Base-by-base conservation (phyloP, 805 yeast genomes). In the Wickerhamiella brachini region DNA sequence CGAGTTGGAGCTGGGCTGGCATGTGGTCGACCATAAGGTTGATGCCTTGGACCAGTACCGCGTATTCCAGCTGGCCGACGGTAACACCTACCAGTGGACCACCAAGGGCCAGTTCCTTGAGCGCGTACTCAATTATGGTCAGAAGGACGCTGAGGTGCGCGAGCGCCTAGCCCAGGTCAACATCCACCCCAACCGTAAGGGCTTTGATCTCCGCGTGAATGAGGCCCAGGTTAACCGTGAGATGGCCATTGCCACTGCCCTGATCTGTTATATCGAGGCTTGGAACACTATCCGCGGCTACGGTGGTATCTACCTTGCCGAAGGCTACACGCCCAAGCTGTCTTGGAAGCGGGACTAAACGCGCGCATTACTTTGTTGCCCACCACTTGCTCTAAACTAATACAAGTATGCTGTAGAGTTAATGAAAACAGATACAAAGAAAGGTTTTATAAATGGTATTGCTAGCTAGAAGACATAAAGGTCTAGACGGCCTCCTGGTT, bases 81-180 rank as follows among this genome's bases (percentile, higher is more conserved):
- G 85, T 9, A 57, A 62, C 47, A 75, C 77, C 5, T 80, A 78
- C 58, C 85, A 80, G 59, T 80, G 85, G 85, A 78, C 85, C 4
- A 71, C 73, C 31, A 70, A 70, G 49, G 83, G 82, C 18, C 75
- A 72, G 56, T 77, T 70, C 64, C 66, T 80, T 49, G 85, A 80
- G 62, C 69, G 68, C 53, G 81, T 80, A 23, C 68, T 65, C 46
- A 79, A 80, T 57, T 61, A 74, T 13, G 85, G 85, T 10, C 83
- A 80, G 60, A 77, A 76, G 62, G 83, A 78, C 56, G 70, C 78
- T 21, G 85, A 80, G 61, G 71, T 81, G 17, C 71, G 84, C 46
- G 81, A 78, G 60, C 70, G 85, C 49, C 75, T 81, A n/a, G 85
- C 77, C 13, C 72, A 71, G 53, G 85, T 79, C 20, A 62, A 67